Base-by-base conservation (phyloP, 495 filamentous ascomycete genomes). In the Xylaria nigripes region DNA sequence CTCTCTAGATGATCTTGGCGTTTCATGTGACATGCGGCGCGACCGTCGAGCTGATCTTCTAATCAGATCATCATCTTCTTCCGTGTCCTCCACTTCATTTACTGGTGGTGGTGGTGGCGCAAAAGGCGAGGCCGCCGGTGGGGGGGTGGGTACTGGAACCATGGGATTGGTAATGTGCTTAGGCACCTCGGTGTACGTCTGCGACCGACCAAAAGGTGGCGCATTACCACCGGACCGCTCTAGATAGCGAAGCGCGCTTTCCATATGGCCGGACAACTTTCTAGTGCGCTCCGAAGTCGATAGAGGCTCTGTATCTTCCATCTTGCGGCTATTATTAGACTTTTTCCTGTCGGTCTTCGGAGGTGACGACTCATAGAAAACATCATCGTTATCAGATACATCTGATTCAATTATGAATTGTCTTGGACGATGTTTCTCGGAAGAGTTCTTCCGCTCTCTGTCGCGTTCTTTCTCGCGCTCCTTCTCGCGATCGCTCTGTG, bases 11-110 rank as follows among this genome's bases (percentile, higher is more conserved):
- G 66, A 66, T 34, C 59, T 63, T 3, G 69, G 65, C 7, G 66
- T 65, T 25, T 75, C 70, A 15, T 74, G 67, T 10, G 73, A 73
- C 51, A 68, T 62, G 22, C 72, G 70, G 16, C 74, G 72, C 1
- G 62, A 59, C 1, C 67, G 56, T 12, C 68, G 68, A 21, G 62
- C 62, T 8, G 67, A 59, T 57, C 56, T 69, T 61, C 29, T 71
- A 48, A 40, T 63, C 50, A 27, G 38, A 1, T 64, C 64, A 8
- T 64, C 64, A 5, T 59, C 64, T 0, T 67, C 64, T 19, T 50
- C 10, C 6, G 55, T 42, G 5, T 52, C 55, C 4, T 63, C 64
- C 29, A 55, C 50, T 18, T 54, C 29, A 10, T 32, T 18, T 13
- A 45, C 44, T 16, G 62, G 32, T n/a, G 55, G 58, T 7, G 55